Evolutionary conservation across 2,329 filamentous ascomycete genomes (phyloP).

Genomic region (Xylariaceae sp.): DNA sequence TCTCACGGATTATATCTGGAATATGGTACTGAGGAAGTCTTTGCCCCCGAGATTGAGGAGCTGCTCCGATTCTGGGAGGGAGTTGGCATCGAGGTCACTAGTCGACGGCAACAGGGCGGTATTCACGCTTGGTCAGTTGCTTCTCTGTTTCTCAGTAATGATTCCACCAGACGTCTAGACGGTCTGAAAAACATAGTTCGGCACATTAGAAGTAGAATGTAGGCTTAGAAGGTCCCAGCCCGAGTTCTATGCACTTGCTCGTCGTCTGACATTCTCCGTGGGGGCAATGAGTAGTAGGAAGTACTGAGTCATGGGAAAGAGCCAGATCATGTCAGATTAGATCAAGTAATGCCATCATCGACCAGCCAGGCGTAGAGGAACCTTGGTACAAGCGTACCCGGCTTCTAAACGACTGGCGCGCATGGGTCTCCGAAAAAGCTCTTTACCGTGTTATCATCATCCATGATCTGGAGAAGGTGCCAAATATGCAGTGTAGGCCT

Average conservation of each 20-base stretch:
- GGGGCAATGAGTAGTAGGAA: no score
- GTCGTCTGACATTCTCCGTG: no score
- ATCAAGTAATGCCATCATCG: constrained; percentile 54
- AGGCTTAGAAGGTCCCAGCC: constrained; percentile 9
- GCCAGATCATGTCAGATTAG: constrained; percentile 52
- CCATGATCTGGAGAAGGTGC: constrained; percentile 21
- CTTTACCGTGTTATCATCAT: constrained; percentile 32
- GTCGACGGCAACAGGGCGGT: constrained; percentile 56
- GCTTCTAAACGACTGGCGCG: constrained; percentile 39
- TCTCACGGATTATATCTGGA: constrained; percentile 61
- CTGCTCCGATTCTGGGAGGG: constrained; percentile 52
- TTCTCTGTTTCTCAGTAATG: constrained; percentile 49
- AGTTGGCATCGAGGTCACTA: constrained; percentile 48
- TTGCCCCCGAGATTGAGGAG: constrained; percentile 62
- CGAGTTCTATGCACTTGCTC: neutral
- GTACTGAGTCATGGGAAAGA: constrained; percentile 1
- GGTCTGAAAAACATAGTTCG: constrained; percentile 42
- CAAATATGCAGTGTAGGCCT: no score
- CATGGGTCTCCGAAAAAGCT: constrained; percentile 36
- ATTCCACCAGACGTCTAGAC: constrained; percentile 43
- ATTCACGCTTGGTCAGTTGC: constrained; percentile 84
- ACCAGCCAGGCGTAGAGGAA: constrained; percentile 38
- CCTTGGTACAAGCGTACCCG: constrained; percentile 42
- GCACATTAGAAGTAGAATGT: constrained; percentile 33
- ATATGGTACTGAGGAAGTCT: constrained; percentile 73